Percentiles rank a stretch among this genome's conserved stretches.
Conservation (phyloP, 441 rosid genomes). For the Aleurites moluccanus region DNA sequence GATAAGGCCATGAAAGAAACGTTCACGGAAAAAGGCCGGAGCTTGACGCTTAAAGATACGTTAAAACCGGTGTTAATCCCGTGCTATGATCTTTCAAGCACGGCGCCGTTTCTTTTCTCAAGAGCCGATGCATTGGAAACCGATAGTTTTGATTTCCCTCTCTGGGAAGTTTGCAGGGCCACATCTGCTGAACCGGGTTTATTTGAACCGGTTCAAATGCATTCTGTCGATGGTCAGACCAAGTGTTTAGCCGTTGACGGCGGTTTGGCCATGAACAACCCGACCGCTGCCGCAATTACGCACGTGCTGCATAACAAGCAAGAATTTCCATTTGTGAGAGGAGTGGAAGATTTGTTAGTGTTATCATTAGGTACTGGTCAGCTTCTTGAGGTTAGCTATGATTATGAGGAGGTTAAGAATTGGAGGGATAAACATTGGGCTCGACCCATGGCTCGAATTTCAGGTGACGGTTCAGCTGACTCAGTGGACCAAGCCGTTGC, state of each 20-base stretch:
- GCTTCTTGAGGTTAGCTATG: constrained; percentile 64
- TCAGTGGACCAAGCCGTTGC: constrained; percentile 95
- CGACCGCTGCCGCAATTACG: constrained; percentile 90
- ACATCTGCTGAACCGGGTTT: constrained; percentile 89
- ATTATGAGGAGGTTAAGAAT: constrained; percentile 63
- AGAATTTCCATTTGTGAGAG: constrained; percentile 92
- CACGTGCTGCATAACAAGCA: constrained; percentile 96
- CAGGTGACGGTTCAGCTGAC: constrained; percentile 89
- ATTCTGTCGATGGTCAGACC: constrained; percentile 69
- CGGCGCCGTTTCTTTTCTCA: constrained; percentile 89
- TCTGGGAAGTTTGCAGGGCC: constrained; percentile 91
- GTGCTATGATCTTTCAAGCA: constrained; percentile 79
- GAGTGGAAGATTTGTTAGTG: constrained; percentile 89
- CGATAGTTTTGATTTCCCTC: constrained; percentile 72
- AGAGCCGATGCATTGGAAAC: constrained; percentile 93
- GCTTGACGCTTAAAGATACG: constrained; percentile 75
- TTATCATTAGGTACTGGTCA: constrained; percentile 83
- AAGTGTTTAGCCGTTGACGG: constrained; percentile 89
- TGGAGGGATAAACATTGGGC: constrained; percentile 94
- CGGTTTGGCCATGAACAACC: constrained; percentile 83
- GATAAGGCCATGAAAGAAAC: constrained; percentile 68
- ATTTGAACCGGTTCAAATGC: constrained; percentile 67
- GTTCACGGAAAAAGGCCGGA: constrained; percentile 48
- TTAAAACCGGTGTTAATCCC: constrained; percentile 85
- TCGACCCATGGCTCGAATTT: constrained; percentile 73